Evolutionary conservation across 2,329 filamentous ascomycete species (phyloP).

Genomic region (Penicillium sp.): DNA sequence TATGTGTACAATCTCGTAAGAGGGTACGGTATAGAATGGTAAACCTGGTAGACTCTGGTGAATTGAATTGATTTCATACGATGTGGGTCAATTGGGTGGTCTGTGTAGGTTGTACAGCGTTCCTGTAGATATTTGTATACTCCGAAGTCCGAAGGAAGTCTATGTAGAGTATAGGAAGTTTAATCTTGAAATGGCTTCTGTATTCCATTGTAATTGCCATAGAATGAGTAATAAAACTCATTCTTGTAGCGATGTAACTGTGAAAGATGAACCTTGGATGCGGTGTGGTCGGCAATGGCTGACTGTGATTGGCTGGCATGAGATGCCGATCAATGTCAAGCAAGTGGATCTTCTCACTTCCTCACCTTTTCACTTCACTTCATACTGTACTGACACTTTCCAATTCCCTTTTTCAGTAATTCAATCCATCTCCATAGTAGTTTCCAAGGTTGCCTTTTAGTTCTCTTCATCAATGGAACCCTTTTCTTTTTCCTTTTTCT

Average conservation of each 20-base stretch:
- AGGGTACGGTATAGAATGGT: no score
- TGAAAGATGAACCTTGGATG: not conserved
- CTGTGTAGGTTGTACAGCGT: no score
- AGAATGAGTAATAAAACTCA: not conserved
- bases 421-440: not conserved
- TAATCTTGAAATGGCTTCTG: no score
- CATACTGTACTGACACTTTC: not conserved
- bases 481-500: not conserved
- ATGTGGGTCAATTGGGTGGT: no score
- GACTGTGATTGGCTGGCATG: constrained; percentile 25
- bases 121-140: no score
- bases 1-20: no score
- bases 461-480: not conserved
- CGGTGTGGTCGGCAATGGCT: not conserved
- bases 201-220: not conserved
- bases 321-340: constrained; percentile 14
- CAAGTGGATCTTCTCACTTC: not conserved
- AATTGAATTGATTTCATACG: no score
- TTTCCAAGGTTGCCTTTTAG: no score
- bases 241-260: not conserved
- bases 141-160: no score
- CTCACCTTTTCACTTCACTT: not conserved
- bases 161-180: no score
- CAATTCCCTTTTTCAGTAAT: not conserved
- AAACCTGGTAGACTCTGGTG: no score